phyloP scores from a whole-genome alignment of 2,329 filamentous ascomycete species.

The Tolypocladium ovalisporum region DNA sequence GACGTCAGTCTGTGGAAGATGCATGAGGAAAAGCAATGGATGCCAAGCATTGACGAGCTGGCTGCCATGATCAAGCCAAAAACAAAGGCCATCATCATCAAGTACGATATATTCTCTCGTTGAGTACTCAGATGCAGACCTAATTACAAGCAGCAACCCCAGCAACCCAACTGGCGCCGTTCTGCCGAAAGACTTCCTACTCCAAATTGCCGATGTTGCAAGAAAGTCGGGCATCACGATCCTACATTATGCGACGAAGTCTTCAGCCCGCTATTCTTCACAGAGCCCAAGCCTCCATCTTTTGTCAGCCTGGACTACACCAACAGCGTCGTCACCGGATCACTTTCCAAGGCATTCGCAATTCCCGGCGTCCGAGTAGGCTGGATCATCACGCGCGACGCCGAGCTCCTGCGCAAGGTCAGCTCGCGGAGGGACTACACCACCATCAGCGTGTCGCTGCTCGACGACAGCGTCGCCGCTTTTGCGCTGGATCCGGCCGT shows the following conservation, averaged over 20 bases:
- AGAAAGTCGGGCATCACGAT: conserved; percentile 52
- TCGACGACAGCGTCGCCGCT: conserved; percentile 69
- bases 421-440: conserved; percentile 68
- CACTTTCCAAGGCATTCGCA: conserved; percentile 77
- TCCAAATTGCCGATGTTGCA: conserved; percentile 53
- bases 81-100: conserved; percentile 40
- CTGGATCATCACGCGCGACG: conserved; percentile 65
- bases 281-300: conserved; percentile 42
- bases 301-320: conserved; percentile 61
- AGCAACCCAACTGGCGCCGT: conserved; percentile 74
- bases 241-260: conserved; percentile 72
- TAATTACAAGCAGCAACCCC: conserved; percentile 56
- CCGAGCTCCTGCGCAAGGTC: conserved; percentile 49
- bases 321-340: conserved; percentile 63
- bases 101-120: neutral
- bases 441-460: conserved; percentile 72
- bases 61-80: conserved; percentile 51
- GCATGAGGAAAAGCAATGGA: conserved; percentile 48
- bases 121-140: no score
- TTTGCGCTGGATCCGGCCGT: conserved; percentile 54
- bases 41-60: conserved; percentile 54
- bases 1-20: conserved; percentile 66
- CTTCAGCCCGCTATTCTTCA: conserved; percentile 74
- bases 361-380: conserved; percentile 73
- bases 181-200: conserved; percentile 50